Percentiles rank a stretch among this genome's conserved stretches.
Evolutionary conservation across 768 basidiomycete species (phyloP).

Genomic region (Chalciporus chontae): DNA sequence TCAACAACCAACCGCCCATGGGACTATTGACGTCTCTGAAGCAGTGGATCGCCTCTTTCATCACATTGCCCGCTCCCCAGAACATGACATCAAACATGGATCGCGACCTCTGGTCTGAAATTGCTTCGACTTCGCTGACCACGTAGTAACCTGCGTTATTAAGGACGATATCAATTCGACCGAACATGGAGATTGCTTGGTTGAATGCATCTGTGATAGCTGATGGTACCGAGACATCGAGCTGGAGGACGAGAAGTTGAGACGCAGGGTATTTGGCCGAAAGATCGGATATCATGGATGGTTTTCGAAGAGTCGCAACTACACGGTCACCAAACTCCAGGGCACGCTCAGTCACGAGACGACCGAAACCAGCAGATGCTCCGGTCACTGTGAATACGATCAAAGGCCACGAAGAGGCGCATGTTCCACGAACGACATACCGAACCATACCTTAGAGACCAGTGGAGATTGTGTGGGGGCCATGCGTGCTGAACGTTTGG

Average conservation of each 20-base stretch:
- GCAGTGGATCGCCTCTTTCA: constrained; percentile 30
- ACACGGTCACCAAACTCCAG: constrained; percentile 38
- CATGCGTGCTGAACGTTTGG: neutral
- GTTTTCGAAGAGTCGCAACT: constrained; percentile 44
- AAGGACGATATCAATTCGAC: constrained; percentile 42
- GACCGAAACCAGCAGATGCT: constrained; percentile 40
- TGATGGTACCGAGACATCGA: constrained; percentile 37
- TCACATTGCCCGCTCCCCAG: constrained; percentile 33
- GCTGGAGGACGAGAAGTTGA: constrained; percentile 36
- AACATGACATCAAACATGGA: constrained; percentile 37
- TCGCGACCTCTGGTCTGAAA: constrained; percentile 84
- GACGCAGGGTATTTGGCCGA: constrained; percentile 26
- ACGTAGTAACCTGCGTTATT: constrained; percentile 40
- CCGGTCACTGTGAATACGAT: constrained; percentile 37
- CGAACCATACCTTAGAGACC: constrained; percentile 21
- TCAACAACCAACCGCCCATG: constrained; percentile 32
- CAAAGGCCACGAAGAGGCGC: neutral
- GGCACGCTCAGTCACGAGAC: constrained; percentile 30
- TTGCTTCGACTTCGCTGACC: constrained; percentile 64
- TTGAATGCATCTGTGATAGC: constrained; percentile 37
- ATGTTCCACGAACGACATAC: constrained; percentile 6
- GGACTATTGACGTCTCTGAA: constrained; percentile 38
- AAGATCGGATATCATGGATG: constrained; percentile 32
- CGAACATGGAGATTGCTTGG: constrained; percentile 32
- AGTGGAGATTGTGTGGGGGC: neutral